These are phyloP conservation scores for Fragaria ananassa DNA, from an alignment of 306 rosid genomes.

Conservation along the genomic window DNA sequence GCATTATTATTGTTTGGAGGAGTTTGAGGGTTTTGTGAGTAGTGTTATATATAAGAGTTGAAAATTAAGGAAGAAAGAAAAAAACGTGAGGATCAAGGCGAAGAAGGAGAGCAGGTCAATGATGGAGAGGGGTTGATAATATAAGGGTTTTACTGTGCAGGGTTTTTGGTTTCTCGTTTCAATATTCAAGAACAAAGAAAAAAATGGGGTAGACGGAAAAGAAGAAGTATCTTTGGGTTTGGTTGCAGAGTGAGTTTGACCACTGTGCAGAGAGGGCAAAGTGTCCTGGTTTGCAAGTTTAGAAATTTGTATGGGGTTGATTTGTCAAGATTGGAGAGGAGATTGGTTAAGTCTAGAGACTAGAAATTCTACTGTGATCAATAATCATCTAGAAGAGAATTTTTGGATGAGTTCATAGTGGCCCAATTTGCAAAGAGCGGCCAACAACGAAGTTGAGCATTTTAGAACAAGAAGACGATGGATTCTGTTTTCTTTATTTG, in stretches of 20 bases:
- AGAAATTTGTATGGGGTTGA: too few relatives aligned
- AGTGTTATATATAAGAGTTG: neutral
- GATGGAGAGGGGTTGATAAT: neutral
- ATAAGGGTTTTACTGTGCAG: neutral
- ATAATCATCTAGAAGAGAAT: neutral
- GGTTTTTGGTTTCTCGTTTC: neutral
- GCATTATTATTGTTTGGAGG: constrained; percentile 31
- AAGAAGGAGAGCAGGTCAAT: constrained; percentile 27
- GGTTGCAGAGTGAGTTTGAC: constrained; percentile 8
- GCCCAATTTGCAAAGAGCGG: neutral
- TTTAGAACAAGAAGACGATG: neutral
- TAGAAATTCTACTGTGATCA: neutral
- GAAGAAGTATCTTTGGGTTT: neutral
- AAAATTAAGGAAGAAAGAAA: neutral
- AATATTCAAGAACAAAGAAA: neutral
- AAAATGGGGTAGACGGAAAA: neutral
- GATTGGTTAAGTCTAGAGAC: neutral
- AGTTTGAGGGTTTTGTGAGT: neutral
- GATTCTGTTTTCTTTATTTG: neutral
- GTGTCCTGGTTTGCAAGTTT: neutral
- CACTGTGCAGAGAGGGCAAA: neutral
- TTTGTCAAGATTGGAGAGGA: neutral
- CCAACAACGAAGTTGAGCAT: neutral
- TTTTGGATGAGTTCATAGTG: neutral
- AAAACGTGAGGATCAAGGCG: constrained; percentile 27